Base-by-base conservation (phyloP, 495 filamentous ascomycete genomes). In the Pyronema domesticum region DNA sequence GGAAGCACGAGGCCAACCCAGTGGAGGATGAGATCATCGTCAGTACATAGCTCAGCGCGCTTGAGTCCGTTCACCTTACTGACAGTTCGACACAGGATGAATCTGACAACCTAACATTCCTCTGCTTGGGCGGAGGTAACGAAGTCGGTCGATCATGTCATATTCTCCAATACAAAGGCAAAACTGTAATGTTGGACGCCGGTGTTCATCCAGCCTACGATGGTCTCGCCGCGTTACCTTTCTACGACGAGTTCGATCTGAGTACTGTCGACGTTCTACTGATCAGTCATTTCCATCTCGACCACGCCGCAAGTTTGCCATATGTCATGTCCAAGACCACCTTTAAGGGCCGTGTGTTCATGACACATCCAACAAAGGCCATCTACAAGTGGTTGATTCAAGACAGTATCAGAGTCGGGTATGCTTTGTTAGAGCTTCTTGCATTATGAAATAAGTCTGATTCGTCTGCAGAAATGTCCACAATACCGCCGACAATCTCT, bases 371-470 rank as follows among this genome's bases (percentile, higher is more conserved):
- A 5, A 98, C 91, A 19, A 95, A 95, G 69, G 91, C 91, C 56
- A 98, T 98, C 69, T 98, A 98, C 75, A 96, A 95, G 73, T 95
- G 89, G 88, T 75, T 98, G 36, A 94, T 96, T 51, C 87, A 94
- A 67, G 91, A 98, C 70, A 88, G 84, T 65, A 83, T 98, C 30
- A 81, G 91, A 56, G 88, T 98, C 36, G 79, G 81, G 67, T 73
- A 59, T 11, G 71, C 61, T 14, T 40, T 13, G 39, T 15, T 36
- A 13, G 6, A 30, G 46, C 37, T 36, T 51, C 46, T 17, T 14
- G 0, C 3, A 30, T 37, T 7, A 30, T n/a, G 35, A 17, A 15
- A 8, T n/a, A 11, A 15, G 4, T 53, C n/a, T 40, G 10, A 51
- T 1, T 1, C 35, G 10, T 40, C 8, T 23, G 19, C 18, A 66